Conservation (phyloP, 495 filamentous ascomycete genomes). For the Chlorociboria aeruginascens region DNA sequence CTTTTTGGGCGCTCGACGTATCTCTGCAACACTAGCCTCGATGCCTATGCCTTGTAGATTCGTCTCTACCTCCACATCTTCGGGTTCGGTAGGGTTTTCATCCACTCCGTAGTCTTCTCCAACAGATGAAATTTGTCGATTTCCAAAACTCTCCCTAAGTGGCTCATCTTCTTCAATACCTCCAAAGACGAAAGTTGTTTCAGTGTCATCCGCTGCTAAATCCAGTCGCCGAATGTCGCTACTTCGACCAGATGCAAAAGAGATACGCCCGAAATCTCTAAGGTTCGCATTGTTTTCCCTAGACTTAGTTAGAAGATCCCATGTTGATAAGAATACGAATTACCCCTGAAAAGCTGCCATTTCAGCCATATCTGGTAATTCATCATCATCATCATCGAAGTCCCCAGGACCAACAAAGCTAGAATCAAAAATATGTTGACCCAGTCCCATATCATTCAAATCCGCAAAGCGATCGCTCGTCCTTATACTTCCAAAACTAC, state of each 20-base stretch:
- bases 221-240: conserved; percentile 15
- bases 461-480: conserved; percentile 53
- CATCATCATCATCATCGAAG: conserved; percentile 9
- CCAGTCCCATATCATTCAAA: conserved; percentile 37
- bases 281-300: conserved; percentile 14
- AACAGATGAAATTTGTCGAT: background rate
- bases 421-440: conserved; percentile 17
- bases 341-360: conserved; percentile 8
- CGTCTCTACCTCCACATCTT: conserved; percentile 4
- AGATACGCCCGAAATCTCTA: conserved; percentile 11
- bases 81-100: conserved; percentile 15
- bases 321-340: background rate
- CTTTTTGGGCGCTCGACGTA: conserved; percentile 20
- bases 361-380: conserved; percentile 3
- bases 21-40: conserved; percentile 19
- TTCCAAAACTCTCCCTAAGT: too few relatives aligned
- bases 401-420: conserved; percentile 10
- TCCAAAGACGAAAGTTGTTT: conserved; percentile 19
- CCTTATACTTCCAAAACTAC: conserved; percentile 42
- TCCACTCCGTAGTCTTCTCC: conserved; percentile 19
- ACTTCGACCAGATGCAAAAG: conserved; percentile 9
- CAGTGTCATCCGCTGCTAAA: conserved; percentile 18
- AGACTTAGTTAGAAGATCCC: background rate
- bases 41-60: background rate
- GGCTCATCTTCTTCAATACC: conserved; percentile 13